Percentiles rank a stretch among this genome's conserved stretches.
phyloP scores from a whole-genome alignment of 345 rosid genomes.

The Salix viminalis region DNA sequence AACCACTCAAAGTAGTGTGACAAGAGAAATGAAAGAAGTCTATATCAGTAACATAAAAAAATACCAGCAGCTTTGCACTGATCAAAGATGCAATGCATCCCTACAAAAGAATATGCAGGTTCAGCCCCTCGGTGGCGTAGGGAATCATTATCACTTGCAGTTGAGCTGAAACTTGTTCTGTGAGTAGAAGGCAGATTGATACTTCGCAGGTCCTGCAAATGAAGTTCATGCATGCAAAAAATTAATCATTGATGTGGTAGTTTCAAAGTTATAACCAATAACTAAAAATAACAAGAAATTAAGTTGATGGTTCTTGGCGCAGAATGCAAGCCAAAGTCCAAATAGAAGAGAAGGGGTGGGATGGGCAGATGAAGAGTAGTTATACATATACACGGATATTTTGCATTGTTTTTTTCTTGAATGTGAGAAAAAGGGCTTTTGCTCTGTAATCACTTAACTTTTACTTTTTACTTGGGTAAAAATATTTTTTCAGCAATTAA shows the following conservation, averaged over 20 bases:
- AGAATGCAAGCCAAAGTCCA: not conserved
- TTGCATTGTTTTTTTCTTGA: not conserved
- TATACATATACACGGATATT: not conserved
- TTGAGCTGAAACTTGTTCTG: conserved; percentile 82
- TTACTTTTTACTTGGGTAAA: not conserved
- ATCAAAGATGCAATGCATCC: conserved; percentile 97
- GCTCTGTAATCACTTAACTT: not conserved
- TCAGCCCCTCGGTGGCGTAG: conserved; percentile 52
- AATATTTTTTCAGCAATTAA: not conserved
- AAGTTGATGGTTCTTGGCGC: not conserved
- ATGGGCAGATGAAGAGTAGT: not conserved
- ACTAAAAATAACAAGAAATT: not conserved
- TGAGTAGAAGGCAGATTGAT: conserved; percentile 57
- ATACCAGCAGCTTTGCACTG: conserved; percentile 94
- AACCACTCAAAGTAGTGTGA: not conserved
- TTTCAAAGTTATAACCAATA: not conserved
- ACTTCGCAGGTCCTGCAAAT: conserved; percentile 61
- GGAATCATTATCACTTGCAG: conserved; percentile 63
- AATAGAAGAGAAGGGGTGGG: not conserved
- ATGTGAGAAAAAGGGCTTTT: not conserved
- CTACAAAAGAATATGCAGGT: conserved; percentile 89
- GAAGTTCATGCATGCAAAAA: conserved; percentile 6
- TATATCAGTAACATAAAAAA: not conserved
- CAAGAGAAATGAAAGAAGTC: not conserved
- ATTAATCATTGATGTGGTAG: not conserved